These are phyloP conservation scores for Cladosporium velox DNA, from an alignment of 2,329 filamentous ascomycete species.

Conservation along the genomic window DNA sequence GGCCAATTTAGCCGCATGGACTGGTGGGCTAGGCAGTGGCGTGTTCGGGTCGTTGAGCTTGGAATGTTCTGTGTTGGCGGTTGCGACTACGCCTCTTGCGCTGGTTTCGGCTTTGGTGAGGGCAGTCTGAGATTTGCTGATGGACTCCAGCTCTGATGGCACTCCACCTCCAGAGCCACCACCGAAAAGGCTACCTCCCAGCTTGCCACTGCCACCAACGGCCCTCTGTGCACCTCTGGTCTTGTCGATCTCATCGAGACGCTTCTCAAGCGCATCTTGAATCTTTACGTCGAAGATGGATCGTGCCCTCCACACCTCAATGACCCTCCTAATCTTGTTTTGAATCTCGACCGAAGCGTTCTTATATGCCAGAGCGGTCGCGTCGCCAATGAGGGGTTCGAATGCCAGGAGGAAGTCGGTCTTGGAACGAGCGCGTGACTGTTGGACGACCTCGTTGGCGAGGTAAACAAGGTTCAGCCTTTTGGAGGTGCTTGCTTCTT, in stretches of 20 bases:
- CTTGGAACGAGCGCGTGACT: conserved; percentile 89
- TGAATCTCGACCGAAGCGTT: conserved; percentile 84
- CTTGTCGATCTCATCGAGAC: conserved; percentile 68
- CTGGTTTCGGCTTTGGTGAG: conserved; percentile 72
- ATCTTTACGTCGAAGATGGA: conserved; percentile 80
- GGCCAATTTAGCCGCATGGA: conserved; percentile 86
- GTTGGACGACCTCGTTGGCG: conserved; percentile 95
- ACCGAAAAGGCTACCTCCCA: conserved; percentile 71
- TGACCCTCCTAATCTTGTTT: conserved; percentile 79
- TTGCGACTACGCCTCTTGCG: conserved; percentile 65
- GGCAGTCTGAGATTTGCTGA: conserved; percentile 73
- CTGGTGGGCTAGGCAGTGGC: conserved; percentile 75
- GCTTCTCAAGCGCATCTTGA: conserved; percentile 75
- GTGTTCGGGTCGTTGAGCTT: conserved; percentile 75
- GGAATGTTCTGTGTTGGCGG: conserved; percentile 78
- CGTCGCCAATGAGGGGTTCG: conserved; percentile 87
- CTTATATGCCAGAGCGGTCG: conserved; percentile 87
- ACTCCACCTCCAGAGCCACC: conserved; percentile 54
- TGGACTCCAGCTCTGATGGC: conserved; percentile 73
- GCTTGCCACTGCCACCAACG: conserved; percentile 33
- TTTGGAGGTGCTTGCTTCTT: conserved; percentile 84
- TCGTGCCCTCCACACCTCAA: conserved; percentile 91
- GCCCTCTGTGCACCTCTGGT: conserved; percentile 31
- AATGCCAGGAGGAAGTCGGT: conserved; percentile 92
- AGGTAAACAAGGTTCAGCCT: conserved; percentile 90